phyloP scores from a whole-genome alignment of 2,329 filamentous ascomycete genomes.

The Penicillium sclerotiorum region DNA sequence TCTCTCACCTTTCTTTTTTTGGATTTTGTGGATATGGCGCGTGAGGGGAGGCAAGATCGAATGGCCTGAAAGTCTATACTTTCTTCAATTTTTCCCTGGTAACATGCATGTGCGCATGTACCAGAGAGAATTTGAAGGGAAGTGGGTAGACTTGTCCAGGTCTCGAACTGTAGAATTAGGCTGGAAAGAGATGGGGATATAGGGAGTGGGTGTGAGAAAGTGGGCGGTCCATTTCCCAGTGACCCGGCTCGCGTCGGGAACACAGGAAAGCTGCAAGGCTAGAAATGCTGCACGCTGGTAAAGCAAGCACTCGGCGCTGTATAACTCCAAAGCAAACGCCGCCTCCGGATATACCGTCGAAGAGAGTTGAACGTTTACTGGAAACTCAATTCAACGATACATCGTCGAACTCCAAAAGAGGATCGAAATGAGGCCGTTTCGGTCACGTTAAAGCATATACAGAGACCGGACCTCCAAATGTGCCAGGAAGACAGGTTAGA shows the following conservation, averaged over 20 bases:
- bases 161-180: neutral
- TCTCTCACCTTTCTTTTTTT: neutral
- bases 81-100: no score
- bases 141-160: neutral
- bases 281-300: slow-evolving; percentile 20
- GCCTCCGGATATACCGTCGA: slow-evolving; percentile 9
- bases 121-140: neutral
- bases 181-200: neutral
- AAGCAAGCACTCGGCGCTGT: slow-evolving; percentile 14
- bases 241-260: slow-evolving; percentile 12
- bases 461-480: slow-evolving; percentile 3
- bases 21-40: neutral
- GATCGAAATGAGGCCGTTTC: slow-evolving; percentile 6
- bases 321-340: slow-evolving; percentile 18
- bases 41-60: neutral
- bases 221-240: slow-evolving; percentile 14
- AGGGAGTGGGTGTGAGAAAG: slow-evolving; percentile 10
- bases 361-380: neutral
- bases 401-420: slow-evolving; percentile 13
- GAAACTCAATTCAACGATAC: slow-evolving; percentile 6
- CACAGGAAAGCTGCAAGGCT: slow-evolving; percentile 15
- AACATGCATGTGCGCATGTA: neutral
- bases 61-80: no score
- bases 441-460: neutral
- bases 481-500: neutral